Evolutionary conservation across 2,329 filamentous ascomycete genomes (phyloP), one percentile per base, ranked within the genome.

Genomic region (Ramularia collo-cygni): DNA sequence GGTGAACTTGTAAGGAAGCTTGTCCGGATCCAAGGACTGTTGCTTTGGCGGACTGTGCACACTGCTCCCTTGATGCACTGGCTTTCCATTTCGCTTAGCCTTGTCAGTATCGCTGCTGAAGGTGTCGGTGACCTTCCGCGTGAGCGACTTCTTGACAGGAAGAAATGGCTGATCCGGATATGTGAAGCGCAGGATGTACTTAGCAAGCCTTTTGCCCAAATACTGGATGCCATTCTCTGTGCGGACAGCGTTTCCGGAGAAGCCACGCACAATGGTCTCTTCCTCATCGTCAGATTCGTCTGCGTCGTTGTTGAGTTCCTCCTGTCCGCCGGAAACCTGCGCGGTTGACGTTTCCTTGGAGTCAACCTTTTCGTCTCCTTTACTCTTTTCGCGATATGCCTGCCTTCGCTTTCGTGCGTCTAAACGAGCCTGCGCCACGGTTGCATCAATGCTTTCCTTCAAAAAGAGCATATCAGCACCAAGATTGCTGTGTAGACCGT

Each of bases 221-320:
- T 95, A 98, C 62, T 96, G 95, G 57, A 98, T 96, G 12, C 92
- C 92, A 49, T 83, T 81, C 65, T 98, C 92, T 2, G 92, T 98
- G 42, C 84, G 82, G 24, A 86, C 87, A 6, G 85, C 86, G 61
- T 96, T 96, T 33, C 86, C 88, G 5, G 82, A 79, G 59, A 90
- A 96, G 2, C 90, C 90, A 48, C 90, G 75, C 2, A 95, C 90
- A 53, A 96, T 80, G 10, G 95, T 81, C 58, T 94, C 77, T 54
- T 92, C 85, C 27, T 89, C 81, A 18, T 86, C 81, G 8, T 85
- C 76, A 2, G 80, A 75, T 2, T 76, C 69, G 19, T 51, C 55
- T 21, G 57, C 56, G 10, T 40, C 40, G 16, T 60, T 60, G 4
- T 61, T 40, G 9, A 72, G 59, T 10, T 68, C 64, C 36, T 72